Base-by-base conservation (phyloP, 345 rosid genomes). In the Hibiscus syriacus region DNA sequence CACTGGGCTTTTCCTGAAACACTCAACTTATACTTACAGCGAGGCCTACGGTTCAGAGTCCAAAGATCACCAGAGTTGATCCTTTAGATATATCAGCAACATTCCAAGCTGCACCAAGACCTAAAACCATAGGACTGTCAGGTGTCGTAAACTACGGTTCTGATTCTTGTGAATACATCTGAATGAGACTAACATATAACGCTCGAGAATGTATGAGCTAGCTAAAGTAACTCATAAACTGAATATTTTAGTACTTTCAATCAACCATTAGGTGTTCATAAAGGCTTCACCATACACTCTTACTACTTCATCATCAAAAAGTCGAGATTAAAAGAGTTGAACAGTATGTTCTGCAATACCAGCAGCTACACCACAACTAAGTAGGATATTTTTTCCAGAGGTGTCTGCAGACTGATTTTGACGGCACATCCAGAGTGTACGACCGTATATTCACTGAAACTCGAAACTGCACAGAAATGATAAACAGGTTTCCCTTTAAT, bases 91-190 rank as follows among this genome's bases (percentile, higher is more conserved):
- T 70, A 68, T 87, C 66, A 27, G 97, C 98, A 61, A 90, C 97
- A 69, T 93, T 93, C 95, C 97, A 90, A 34, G 97, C 98, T 2
- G 97, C 97, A 56, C 98, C 98, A 74, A 93, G 79, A 69, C 98
- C 98, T 90, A 62, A 39, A 72, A 64, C 26, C 46, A 60, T 55
- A 70, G 39, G 23, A 36, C 2, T 8, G 8, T 54, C 36, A 67
- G 6, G 36, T 32, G 36, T 32, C 5, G 36, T 32, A 32, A 23
- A 1, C 20, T 64, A 43, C 36, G 26, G 14, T 34, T 11, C 22
- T 0, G 5, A 34, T 36, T 36, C 39, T 36, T 7, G 39, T 8
- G 10, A 34, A 32, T 32, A 9, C 45, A 34, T 34, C 45, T 14
- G 20, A 32, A 22, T 6, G 17, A 22, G 27, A 38, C n/a, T 17